A percentile compares a stretch with the other conserved stretches of the same genome.
Evolutionary conservation across 148 eudicot species (phyloP).

Genomic region (Salicornia ramosissima): DNA sequence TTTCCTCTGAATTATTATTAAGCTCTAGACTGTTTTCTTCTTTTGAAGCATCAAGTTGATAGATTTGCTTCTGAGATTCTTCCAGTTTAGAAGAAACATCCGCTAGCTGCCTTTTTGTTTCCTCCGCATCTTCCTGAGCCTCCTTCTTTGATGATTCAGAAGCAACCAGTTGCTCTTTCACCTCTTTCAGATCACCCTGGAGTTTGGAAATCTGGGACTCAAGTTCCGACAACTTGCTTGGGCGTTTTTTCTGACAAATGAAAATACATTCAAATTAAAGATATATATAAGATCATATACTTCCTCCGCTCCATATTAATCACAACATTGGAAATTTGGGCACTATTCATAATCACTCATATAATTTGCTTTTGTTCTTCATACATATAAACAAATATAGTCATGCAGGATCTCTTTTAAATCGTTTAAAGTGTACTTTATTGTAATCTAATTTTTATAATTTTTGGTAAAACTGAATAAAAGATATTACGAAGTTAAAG

Average conservation of each 20-base stretch:
- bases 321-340: too few relatives aligned
- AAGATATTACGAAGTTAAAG: too few relatives aligned
- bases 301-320: too few relatives aligned
- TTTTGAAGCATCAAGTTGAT: slow-evolving; percentile 35
- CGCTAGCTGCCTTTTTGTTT: slow-evolving; percentile 48
- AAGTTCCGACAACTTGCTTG: slow-evolving; percentile 57
- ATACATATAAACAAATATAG: too few relatives aligned
- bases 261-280: background rate
- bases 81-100: slow-evolving; percentile 55
- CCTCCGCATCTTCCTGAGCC: slow-evolving; percentile 58
- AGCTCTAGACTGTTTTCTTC: slow-evolving; percentile 27
- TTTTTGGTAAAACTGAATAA: too few relatives aligned
- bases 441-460: too few relatives aligned
- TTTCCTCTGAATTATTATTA: slow-evolving; percentile 33
- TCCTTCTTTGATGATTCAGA: slow-evolving; percentile 55
- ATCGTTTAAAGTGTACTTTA: too few relatives aligned
- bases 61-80: slow-evolving; percentile 54
- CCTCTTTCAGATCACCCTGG: slow-evolving; percentile 58
- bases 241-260: slow-evolving; percentile 50
- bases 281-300: too few relatives aligned
- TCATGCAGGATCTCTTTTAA: too few relatives aligned
- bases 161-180: slow-evolving; percentile 53
- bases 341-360: too few relatives aligned
- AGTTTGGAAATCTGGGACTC: slow-evolving; percentile 82
- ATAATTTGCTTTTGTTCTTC: too few relatives aligned